Percentiles rank a stretch among this genome's conserved stretches.
phyloP scores from a whole-genome alignment of 2,329 filamentous ascomycete species.

The Fusarium setosum region DNA sequence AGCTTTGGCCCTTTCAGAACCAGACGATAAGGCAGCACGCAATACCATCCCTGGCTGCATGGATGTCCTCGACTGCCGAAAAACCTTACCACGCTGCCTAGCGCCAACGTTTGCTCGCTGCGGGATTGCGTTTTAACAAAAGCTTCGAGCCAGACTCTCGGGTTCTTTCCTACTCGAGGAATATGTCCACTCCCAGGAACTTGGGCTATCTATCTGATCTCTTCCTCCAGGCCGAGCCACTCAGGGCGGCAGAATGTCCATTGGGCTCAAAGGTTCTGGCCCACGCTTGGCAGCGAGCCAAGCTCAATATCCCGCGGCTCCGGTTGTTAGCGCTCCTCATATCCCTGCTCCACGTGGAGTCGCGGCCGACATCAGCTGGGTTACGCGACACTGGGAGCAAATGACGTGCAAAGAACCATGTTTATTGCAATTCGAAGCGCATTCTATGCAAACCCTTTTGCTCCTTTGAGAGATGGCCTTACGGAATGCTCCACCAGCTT shows the following conservation, averaged over 20 bases:
- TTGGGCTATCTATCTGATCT: background rate
- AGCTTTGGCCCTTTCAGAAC: background rate
- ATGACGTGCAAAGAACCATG: slow-evolving; percentile 36
- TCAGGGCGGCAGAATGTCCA: background rate
- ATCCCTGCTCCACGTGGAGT: slow-evolving; percentile 22
- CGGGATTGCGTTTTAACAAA: slow-evolving; percentile 15
- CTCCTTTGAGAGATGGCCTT: background rate
- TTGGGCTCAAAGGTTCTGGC: background rate
- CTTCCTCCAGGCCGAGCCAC: background rate
- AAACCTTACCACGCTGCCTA: slow-evolving; percentile 1
- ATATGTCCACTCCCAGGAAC: background rate
- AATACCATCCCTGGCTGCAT: slow-evolving; percentile 15
- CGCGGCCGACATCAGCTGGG: background rate
- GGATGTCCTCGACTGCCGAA: slow-evolving; percentile 16
- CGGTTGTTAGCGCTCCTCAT: slow-evolving; percentile 6
- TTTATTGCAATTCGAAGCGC: slow-evolving; percentile 12
- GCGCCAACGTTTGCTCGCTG: slow-evolving; percentile 18
- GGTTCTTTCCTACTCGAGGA: background rate
- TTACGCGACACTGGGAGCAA: slow-evolving; percentile 17
- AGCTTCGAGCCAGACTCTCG: background rate
- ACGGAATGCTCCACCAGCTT: slow-evolving; percentile 70
- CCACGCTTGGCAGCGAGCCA: background rate
- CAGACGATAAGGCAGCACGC: slow-evolving; percentile 18
- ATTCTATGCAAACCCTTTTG: slow-evolving; percentile 3
- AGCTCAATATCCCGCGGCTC: slow-evolving; percentile 4